Evolutionary conservation across 306 rosid species (phyloP), one percentile per base, ranked within the genome.

Genomic region (Astragalus glycyphyllos): DNA sequence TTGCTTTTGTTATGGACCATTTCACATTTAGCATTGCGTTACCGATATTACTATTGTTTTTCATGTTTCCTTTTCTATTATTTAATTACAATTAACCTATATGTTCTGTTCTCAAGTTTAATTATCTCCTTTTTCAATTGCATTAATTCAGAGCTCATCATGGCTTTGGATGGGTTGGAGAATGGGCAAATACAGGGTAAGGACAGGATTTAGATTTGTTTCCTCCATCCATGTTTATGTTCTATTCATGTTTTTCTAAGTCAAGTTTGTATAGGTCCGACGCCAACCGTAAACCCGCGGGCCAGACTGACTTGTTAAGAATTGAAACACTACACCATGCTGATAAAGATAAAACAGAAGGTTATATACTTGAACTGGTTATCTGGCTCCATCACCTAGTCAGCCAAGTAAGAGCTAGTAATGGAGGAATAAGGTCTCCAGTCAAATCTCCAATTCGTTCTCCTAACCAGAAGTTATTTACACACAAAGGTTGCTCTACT

Each of bases 121-220:
- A 68, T 73, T 14, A 2, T 62, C 46, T 58, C 11, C 48, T 63
- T 65, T 65, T 58, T 72, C 55, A 44, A 50, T 70, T 74, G 67
- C 72, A 11, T 81, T 53, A 15, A 70, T 60, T 11, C 77, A 91
- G 99, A 81, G 99, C 97, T 87, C 99, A 91, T 84, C 96, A 95
- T 80, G 93, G 97, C 79, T 91, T 87, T 59, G 99, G 99, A 58
- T 95, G 97, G 97, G 99, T 95, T 49, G 99, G 97, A 85, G 99
- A 91, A 84, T 95, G 96, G 99, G 99, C 97, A 37, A 95, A 91
- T 76, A 86, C 97, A 38, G 99, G 97, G 99, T 95, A 68, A 82
- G 96, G 77, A 50, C 38, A 35, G 10, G 82, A 58, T 35, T 16
- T 17, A 32, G 3, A 50, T 56, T 73, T 59, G 16, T 56, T 71